Evolutionary conservation across 345 rosid genomes (phyloP).

Genomic region (Citrus medica): DNA sequence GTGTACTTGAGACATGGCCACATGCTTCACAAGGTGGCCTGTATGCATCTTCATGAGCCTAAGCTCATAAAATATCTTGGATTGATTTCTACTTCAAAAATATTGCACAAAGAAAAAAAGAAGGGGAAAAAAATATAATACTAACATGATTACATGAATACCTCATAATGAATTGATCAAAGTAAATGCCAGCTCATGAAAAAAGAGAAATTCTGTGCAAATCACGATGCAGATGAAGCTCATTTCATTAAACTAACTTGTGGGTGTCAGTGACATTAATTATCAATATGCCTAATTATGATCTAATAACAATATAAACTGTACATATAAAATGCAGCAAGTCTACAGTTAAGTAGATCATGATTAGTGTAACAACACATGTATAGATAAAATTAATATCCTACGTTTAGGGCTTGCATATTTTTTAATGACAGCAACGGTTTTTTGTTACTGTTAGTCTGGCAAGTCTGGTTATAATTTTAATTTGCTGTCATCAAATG

Average conservation of each 20-base stretch:
- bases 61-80: background rate
- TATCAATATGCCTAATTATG: background rate
- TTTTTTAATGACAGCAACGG: conserved; percentile 16
- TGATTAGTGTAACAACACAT: conserved; percentile 5
- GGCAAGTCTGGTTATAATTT: conserved; percentile 16
- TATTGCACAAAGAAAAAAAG: background rate
- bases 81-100: background rate
- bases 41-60: background rate
- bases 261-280: conserved; percentile 1
- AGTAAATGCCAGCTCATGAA: conserved; percentile 16
- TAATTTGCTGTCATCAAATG: conserved; percentile 3
- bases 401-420: background rate
- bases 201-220: background rate
- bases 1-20: background rate
- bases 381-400: background rate
- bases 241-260: background rate
- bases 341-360: background rate
- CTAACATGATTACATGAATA: background rate
- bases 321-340: background rate
- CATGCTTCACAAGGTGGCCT: background rate
- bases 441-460: conserved; percentile 28
- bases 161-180: background rate
- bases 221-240: conserved; percentile 3
- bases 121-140: background rate
- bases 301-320: background rate